These are phyloP conservation scores for Saccharomycopsis fermentans DNA, from an alignment of 805 yeast genomes.

Conservation along the genomic window DNA sequence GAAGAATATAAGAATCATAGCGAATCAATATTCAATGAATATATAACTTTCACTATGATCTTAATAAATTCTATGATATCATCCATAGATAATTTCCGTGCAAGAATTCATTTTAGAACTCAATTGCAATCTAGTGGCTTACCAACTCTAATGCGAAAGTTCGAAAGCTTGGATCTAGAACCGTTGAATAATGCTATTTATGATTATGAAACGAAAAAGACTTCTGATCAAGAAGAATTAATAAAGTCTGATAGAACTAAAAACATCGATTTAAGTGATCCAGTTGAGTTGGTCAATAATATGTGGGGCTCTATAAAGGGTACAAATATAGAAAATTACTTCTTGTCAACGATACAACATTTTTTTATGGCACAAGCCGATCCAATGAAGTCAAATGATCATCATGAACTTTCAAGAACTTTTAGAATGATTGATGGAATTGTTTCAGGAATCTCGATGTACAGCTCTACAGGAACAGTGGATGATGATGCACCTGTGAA, in stretches of 20 bases:
- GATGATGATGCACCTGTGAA: conserved; percentile 46
- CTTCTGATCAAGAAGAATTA: conserved; percentile 14
- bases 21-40: conserved; percentile 60
- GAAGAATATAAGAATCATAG: conserved; percentile 58
- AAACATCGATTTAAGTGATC: conserved; percentile 55
- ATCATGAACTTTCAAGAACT: conserved; percentile 38
- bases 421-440: conserved; percentile 45
- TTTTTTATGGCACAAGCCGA: conserved; percentile 40
- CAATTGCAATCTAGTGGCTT: conserved; percentile 35
- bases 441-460: conserved; percentile 41
- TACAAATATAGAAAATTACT: conserved; percentile 48
- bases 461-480: conserved; percentile 9
- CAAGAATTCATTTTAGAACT: conserved; percentile 47
- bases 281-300: conserved; percentile 54
- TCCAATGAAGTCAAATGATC: conserved; percentile 37
- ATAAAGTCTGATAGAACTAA: conserved; percentile 30
- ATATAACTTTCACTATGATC: conserved; percentile 58
- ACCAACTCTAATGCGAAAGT: conserved; percentile 25
- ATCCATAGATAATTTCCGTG: conserved; percentile 28
- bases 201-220: conserved; percentile 17
- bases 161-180: conserved; percentile 33
- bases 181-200: conserved; percentile 23
- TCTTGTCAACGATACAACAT: conserved; percentile 58
- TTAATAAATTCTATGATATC: conserved; percentile 56
- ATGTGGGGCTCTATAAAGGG: conserved; percentile 49